Percentiles rank a stretch among this genome's conserved stretches.
phyloP scores from a whole-genome alignment of 2,329 filamentous ascomycete genomes.

The Aspergillus brunneoviolaceus region DNA sequence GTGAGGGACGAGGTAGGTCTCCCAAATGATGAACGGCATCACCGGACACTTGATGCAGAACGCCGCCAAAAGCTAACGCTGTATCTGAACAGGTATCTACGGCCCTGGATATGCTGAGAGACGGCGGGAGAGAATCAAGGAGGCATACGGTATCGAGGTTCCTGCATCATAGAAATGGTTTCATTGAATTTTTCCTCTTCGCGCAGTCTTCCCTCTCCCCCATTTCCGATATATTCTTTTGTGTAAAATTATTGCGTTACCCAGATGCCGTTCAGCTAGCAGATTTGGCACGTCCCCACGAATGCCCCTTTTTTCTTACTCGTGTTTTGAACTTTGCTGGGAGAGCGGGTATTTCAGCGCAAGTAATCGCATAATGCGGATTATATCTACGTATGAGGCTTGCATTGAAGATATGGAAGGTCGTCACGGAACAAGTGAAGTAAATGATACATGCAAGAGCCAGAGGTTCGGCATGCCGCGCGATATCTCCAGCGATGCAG shows the following conservation, averaged over 20 bases:
- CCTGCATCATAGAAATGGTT: conserved; percentile 40
- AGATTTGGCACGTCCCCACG: conserved; percentile 15
- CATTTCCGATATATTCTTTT: conserved; percentile 20
- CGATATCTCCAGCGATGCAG: not conserved
- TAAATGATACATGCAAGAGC: not conserved
- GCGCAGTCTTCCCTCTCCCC: conserved; percentile 20
- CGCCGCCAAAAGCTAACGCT: conserved; percentile 13
- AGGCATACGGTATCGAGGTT: conserved; percentile 85
- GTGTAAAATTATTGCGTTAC: conserved; percentile 32
- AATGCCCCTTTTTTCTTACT: conserved; percentile 18
- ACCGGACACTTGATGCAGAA: not conserved
- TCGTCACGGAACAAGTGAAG: not conserved
- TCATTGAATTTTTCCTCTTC: conserved; percentile 20
- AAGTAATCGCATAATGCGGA: not conserved
- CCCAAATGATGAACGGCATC: not conserved
- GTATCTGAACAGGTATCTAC: conserved; percentile 63
- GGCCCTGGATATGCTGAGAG: conserved; percentile 82
- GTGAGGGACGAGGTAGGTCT: conserved; percentile 78
- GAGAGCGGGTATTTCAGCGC: not conserved
- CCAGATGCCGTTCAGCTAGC: conserved; percentile 25
- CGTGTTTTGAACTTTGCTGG: not conserved
- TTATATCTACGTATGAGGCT: not conserved
- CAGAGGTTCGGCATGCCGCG: not conserved
- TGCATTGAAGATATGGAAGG: not conserved
- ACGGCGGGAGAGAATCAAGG: conserved; percentile 75